phyloP scores from a whole-genome alignment of 2,329 filamentous ascomycete genomes.

The Epichloe baconii region DNA sequence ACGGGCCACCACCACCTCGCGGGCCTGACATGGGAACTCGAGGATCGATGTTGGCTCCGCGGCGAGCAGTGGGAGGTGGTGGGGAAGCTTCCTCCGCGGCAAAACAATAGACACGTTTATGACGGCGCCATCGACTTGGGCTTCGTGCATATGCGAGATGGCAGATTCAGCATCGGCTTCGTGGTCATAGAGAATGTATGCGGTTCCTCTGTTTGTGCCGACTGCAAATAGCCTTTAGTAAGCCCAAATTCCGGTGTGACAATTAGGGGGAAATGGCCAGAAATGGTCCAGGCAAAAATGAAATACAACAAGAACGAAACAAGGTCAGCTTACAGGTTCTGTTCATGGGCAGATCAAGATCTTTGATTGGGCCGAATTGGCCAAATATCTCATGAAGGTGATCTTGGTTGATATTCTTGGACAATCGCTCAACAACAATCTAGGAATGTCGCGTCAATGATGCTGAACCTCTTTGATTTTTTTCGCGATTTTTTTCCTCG shows the following conservation, averaged over 20 bases:
- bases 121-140: constrained; percentile 72
- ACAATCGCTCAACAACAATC: constrained; percentile 93
- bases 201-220: constrained; percentile 82
- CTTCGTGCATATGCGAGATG: constrained; percentile 95
- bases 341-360: constrained; percentile 84
- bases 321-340: constrained; percentile 51
- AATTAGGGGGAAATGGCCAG: no score
- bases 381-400: constrained; percentile 90
- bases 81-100: constrained; percentile 72
- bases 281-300: background rate
- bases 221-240: constrained; percentile 32
- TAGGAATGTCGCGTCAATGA: constrained; percentile 21
- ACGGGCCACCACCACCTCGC: constrained; percentile 20
- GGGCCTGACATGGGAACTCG: constrained; percentile 19
- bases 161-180: constrained; percentile 73
- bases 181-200: constrained; percentile 75
- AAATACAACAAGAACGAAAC: background rate
- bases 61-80: constrained; percentile 59
- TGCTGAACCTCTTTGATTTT: background rate
- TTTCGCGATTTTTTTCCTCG: background rate
- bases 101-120: constrained; percentile 84
- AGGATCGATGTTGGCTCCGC: constrained; percentile 46
- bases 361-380: constrained; percentile 71
- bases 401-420: constrained; percentile 82
- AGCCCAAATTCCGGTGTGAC: background rate